These are phyloP conservation scores for Jamesozyma jinghongensis DNA, from an alignment of 805 yeast genomes.

Conservation along the genomic window DNA sequence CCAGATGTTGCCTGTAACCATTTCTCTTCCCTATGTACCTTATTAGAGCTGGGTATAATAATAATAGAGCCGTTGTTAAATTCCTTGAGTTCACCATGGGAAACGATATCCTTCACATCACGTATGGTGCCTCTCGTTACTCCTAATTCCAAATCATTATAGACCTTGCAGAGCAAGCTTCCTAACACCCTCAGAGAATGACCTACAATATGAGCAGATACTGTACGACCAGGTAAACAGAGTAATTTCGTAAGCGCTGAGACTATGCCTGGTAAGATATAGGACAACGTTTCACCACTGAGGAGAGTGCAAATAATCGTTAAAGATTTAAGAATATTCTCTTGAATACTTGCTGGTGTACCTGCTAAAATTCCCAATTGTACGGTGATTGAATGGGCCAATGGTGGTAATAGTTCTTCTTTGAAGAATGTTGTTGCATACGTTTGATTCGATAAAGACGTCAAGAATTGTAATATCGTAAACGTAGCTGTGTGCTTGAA, in stretches of 20 bases:
- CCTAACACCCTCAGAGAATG: conserved; percentile 27
- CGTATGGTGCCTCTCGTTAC: conserved; percentile 6
- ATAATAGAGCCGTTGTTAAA: neutral
- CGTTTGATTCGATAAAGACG: conserved; percentile 27
- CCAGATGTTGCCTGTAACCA: conserved; percentile 49
- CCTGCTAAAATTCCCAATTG: conserved; percentile 31
- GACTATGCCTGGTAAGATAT: conserved; percentile 44
- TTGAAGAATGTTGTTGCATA: conserved; percentile 12
- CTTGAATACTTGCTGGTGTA: conserved; percentile 15
- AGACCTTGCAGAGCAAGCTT: conserved; percentile 29
- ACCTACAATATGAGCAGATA: conserved; percentile 33
- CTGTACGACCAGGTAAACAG: conserved; percentile 22
- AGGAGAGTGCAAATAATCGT: conserved; percentile 31
- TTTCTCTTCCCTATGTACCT: conserved; percentile 35
- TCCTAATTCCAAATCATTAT: conserved; percentile 35
- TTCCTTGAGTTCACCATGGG: neutral
- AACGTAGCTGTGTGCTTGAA: conserved; percentile 32
- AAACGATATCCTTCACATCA: neutral
- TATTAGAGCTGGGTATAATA: neutral
- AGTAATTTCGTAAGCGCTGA: conserved; percentile 37
- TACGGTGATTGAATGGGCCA: conserved; percentile 42
- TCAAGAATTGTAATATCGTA: conserved; percentile 26
- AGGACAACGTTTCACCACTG: conserved; percentile 40
- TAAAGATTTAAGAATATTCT: conserved; percentile 30
- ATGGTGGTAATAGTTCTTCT: conserved; percentile 29